Conservation (phyloP, 352 stramenopile genomes). For the Phytopythium vexans region DNA sequence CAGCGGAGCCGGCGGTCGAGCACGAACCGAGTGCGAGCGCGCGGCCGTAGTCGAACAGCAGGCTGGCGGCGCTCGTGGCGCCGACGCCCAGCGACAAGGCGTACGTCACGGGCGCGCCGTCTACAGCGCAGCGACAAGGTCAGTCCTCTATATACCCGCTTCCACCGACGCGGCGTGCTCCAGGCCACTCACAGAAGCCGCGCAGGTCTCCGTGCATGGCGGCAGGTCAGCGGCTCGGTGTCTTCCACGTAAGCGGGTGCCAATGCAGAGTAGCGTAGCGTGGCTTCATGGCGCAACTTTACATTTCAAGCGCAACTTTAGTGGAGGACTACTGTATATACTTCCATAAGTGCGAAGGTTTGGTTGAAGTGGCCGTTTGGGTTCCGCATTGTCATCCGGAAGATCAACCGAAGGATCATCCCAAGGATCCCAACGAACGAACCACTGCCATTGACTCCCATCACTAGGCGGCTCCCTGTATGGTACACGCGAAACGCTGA, state of each 20-base stretch:
- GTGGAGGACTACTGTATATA: not conserved
- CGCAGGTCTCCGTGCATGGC: constrained; percentile 73
- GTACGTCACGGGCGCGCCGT: constrained; percentile 79
- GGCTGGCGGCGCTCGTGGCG: constrained; percentile 55
- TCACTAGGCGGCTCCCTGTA: not conserved
- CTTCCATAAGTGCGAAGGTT: not conserved
- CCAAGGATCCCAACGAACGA: too few species aligned
- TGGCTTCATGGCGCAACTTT: not conserved
- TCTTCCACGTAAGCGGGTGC: not conserved
- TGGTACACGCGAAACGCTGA: not conserved
- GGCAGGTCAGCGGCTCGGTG: not conserved
- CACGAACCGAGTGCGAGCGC: constrained; percentile 42
- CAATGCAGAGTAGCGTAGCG: not conserved
- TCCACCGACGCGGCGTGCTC: not conserved
- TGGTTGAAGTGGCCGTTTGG: constrained; percentile 1
- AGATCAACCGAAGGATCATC: too few species aligned
- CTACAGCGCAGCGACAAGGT: constrained; percentile 23
- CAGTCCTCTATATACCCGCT: not conserved
- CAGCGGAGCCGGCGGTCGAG: not conserved
- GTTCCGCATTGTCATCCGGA: too few species aligned
- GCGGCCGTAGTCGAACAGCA: constrained; percentile 58
- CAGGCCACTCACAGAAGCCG: constrained; percentile 67
- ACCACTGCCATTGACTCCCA: too few species aligned
- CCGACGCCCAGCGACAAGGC: constrained; percentile 66
- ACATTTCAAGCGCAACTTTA: not conserved